Evolutionary conservation across 257 asterid genomes (phyloP), one percentile per base, ranked within the genome.

Genomic region (Capsicum rhomboideum): DNA sequence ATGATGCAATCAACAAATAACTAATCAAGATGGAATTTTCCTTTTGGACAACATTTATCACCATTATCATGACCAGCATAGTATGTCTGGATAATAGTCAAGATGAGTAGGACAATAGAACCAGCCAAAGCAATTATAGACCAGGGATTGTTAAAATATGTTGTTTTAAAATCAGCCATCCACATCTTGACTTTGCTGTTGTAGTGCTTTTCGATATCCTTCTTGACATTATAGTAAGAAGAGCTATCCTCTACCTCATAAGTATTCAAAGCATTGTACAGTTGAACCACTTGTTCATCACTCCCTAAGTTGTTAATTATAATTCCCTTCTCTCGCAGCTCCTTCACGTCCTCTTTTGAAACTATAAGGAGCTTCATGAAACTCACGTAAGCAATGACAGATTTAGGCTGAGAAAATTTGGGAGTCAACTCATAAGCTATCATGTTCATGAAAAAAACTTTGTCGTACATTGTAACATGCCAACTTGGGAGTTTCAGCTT

Each of bases 131-230:
- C 79, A 66, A 66, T 20, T 23, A 29, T 50, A 49, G 52, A 0
- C 85, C 85, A 72, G 4, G 85, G 85, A 74, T 37, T 72, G n/a
- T 11, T 42, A 44, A 83, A 83, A 18, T 83, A 56, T 6, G 50
- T 56, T 20, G 1, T 49, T 11, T 6, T n/a, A 14, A 83, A 75
- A 17, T 83, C 52, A 44, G 85, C 82, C 5, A 72, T 31, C 85
- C 85, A 83, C 16, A 31, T 83, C 74, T 8, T 83, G 3, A 20
- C 17, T n/a, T 20, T 56, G 63, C 16, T 74, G 29, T 68, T 28
- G 59, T 74, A 83, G 40, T 83, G 72, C 0, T 21, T 0, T 42
- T 55, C 49, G 1, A 83, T 28, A 20, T 3, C 0, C 21, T 4
- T 0, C 42, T 37, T 55, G 2, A 42, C 77, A 0, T 0, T 0